Evolutionary conservation across 2,329 filamentous ascomycete genomes (phyloP).

Genomic region (Phialophora chinensis): DNA sequence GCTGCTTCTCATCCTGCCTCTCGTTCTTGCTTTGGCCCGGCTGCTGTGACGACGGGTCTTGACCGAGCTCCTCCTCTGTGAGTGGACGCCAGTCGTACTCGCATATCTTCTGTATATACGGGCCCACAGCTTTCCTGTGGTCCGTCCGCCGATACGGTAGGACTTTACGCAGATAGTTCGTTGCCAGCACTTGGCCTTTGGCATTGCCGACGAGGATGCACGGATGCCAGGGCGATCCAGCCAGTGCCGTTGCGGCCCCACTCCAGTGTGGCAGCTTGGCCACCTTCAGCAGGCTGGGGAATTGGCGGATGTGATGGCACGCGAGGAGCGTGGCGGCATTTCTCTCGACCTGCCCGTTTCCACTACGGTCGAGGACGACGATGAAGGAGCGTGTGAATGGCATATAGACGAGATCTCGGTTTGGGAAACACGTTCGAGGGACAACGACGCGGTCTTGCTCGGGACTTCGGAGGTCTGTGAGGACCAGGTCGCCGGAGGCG

Average conservation of each 20-base stretch:
- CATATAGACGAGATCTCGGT: constrained; percentile 59
- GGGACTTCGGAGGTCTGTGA: constrained; percentile 59
- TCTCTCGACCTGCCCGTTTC: constrained; percentile 29
- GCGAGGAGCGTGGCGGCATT: constrained; percentile 30
- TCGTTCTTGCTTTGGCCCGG: neutral
- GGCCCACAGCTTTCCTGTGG: constrained; percentile 43
- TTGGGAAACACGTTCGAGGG: constrained; percentile 51
- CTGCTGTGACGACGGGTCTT: neutral
- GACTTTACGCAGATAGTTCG: constrained; percentile 60
- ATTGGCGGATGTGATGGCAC: constrained; percentile 36
- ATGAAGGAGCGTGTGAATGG: constrained; percentile 62
- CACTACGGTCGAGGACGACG: constrained; percentile 28
- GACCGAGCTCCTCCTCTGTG: neutral
- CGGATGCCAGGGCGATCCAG: constrained; percentile 56
- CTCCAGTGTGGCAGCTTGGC: constrained; percentile 52
- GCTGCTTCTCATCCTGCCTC: neutral
- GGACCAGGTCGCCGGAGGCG: constrained; percentile 61
- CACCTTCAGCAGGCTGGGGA: constrained; percentile 49
- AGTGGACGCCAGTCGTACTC: constrained; percentile 59
- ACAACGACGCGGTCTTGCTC: constrained; percentile 31
- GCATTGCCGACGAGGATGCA: constrained; percentile 59
- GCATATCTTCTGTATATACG: constrained; percentile 64
- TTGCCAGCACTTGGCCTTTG: constrained; percentile 57
- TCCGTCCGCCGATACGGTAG: constrained; percentile 42
- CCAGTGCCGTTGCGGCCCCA: constrained; percentile 45